These are phyloP conservation scores for Lyophyllum decastes DNA, from an alignment of 768 basidiomycete genomes.

Conservation along the genomic window DNA sequence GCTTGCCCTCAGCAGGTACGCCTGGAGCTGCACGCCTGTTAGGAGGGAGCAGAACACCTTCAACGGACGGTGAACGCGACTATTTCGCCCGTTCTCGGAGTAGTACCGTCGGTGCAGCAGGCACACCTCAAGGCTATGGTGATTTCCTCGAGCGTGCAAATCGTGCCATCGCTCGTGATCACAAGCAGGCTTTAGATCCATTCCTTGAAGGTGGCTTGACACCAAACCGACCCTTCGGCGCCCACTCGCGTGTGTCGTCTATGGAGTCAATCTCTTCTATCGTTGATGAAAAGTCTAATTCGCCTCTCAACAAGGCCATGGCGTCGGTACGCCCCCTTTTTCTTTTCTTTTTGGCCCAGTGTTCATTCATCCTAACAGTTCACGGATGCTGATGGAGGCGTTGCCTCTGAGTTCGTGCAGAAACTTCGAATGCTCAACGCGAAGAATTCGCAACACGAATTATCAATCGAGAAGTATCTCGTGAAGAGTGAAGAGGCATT, in stretches of 20 bases:
- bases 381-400: conserved; percentile 91
- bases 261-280: conserved; percentile 93
- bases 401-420: conserved; percentile 86
- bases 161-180: conserved; percentile 77
- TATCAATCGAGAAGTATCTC: conserved; percentile 91
- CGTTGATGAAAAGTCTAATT: conserved; percentile 87
- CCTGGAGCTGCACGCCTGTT: conserved; percentile 33
- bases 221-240: conserved; percentile 76
- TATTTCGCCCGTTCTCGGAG: conserved; percentile 43
- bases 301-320: conserved; percentile 92
- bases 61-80: conserved; percentile 56
- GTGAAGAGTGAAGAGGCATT: conserved; percentile 91
- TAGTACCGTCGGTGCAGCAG: conserved; percentile 23
- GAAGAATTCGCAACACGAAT: conserved; percentile 87
- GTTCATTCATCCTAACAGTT: conserved; percentile 51
- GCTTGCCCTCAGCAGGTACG: conserved; percentile 46
- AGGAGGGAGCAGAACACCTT: conserved; percentile 42
- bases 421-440: conserved; percentile 77
- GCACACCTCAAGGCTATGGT: conserved; percentile 53
- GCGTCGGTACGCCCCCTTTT: conserved; percentile 59
- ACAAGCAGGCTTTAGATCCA: conserved; percentile 79
- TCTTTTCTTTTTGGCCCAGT: not conserved
- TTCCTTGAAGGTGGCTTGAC: conserved; percentile 67
- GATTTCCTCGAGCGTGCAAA: conserved; percentile 89
- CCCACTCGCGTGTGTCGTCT: conserved; percentile 78